Base-by-base conservation (phyloP, 148 eudicot species). In the Rhododendron kiyosumense region DNA sequence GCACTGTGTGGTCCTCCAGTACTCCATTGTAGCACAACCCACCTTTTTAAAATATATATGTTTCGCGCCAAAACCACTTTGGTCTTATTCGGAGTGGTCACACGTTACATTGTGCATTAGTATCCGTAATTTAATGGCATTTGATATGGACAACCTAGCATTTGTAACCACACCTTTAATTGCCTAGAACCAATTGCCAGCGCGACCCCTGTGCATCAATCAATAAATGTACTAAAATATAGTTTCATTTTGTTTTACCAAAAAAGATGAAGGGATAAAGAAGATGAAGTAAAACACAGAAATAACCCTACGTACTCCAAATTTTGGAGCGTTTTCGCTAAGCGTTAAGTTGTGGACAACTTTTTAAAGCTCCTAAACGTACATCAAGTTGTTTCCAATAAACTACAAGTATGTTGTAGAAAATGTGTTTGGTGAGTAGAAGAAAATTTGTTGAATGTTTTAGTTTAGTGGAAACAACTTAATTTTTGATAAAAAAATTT, bases 11-110 rank as follows among this genome's bases (percentile, higher is more conserved):
- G 65, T 59, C 65, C 65, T 59, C 65, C 10, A 59, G 65, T 36
- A 36, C 38, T 59, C 20, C 61, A 51, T 9, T 20, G 51, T 11
- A 61, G 75, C 74, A 82, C 12, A 38, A 3, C 32, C 69, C 30
- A 36, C 32, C 75, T 82, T 82, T 41, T 82, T 82, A 26, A 71
- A 82, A 61, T 54, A 82, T 20, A 36, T 20, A 24, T 22, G 49
- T 59, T 82, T 49, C 32, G 75, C 75, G 84, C 84, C 84, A 82
- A 61, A 82, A 82, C 74, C 41, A 80, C 26, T 20, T 20, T 9
- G 49, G 28, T 18, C 46, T 36, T 82, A 15, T 5, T 36, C 15
- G 74, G 69, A 14, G 74, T 20, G 20, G 74, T 24, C 74, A 59
- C 49, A 30, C 32, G 73, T n/a, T 65, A 59, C 26, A 10, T 9